Evolutionary conservation across 225 moss, liverwort and hornwort species (phyloP).

Genomic region (Marchantia paleacea): DNA sequence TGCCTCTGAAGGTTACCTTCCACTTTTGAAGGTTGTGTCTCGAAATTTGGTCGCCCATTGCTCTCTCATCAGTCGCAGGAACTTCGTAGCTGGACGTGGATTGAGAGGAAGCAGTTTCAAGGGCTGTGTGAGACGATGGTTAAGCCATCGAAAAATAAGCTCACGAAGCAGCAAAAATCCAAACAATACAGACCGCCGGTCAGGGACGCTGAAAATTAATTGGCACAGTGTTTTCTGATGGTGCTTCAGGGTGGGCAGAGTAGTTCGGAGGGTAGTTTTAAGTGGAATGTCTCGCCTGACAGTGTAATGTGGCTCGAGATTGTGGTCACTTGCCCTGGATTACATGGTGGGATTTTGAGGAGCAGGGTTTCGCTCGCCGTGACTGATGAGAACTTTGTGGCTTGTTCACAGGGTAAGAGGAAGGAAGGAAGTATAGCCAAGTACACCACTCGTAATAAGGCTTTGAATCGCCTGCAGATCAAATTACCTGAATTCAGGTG

Average conservation of each 20-base stretch:
- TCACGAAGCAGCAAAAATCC: conserved; percentile 20
- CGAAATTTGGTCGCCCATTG: neutral
- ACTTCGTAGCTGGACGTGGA: too few relatives aligned
- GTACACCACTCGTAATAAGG: conserved; percentile 86
- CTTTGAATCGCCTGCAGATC: conserved; percentile 78
- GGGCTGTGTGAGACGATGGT: conserved; percentile 25
- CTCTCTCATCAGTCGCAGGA: neutral
- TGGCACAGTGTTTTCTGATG: neutral
- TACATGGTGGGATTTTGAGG: neutral
- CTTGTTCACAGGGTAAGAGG: conserved; percentile 36
- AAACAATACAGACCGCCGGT: conserved; percentile 29
- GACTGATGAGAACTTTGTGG: neutral
- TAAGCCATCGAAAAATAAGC: conserved; percentile 27
- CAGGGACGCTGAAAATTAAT: neutral
- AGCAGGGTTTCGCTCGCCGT: neutral
- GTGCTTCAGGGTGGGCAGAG: too few relatives aligned
- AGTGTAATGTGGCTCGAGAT: neutral
- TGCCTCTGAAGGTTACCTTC: neutral
- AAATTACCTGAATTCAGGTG: conserved; percentile 88
- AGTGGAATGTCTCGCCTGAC: neutral
- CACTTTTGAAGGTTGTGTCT: neutral
- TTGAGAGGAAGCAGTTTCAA: neutral
- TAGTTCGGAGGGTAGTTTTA: neutral
- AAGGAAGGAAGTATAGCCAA: conserved; percentile 72
- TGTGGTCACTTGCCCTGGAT: neutral